Base-by-base conservation (phyloP, 1,139 yeast species). In the Blastobotrys petasosporus region DNA sequence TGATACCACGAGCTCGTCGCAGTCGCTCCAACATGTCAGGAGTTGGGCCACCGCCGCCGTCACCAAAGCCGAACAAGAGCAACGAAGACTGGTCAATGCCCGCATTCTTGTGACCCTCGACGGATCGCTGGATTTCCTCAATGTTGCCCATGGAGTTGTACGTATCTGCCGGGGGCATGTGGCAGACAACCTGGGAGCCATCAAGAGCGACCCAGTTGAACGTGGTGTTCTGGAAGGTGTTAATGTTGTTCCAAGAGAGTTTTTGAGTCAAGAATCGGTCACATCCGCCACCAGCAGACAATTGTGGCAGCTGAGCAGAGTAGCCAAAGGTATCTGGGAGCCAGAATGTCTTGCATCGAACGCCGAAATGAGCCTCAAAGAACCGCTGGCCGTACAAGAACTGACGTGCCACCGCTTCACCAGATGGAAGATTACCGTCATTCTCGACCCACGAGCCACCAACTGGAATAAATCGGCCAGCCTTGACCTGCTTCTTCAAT, bases 361-460 rank as follows among this genome's bases (percentile, higher is more conserved):
- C 61, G 3, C 95, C 95, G 67, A 88, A 88, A 57, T 86, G 79
- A 52, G 80, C 74, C 58, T 78, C 71, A 60, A 82, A 85, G 63
- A 80, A 86, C 49, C 94, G 71, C 67, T 88, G 97, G 13, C 97
- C 97, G 54, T 83, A 75, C 46, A 87, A 71, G 59, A 87, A 85
- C 62, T 88, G 97, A 54, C 97, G 77, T 20, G 82, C 80, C 48
- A 88, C 71, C 1, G 95, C 82, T 65, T 88, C 97, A 43, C 97
- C 96, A 53, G 78, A 73, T 15, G 97, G 97, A 65, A 88, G 73
- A 64, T 88, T 88, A 12, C 97, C 88, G 63, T 88, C 97, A 62
- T 86, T 84, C 65, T 88, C 97, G 42, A 88, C 96, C 97, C 97
- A 88, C 0, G 95, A 80, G 4, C 97, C 97, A 46, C 97, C 97